Conservation (phyloP, 306 rosid species). For the Prunus mume region DNA sequence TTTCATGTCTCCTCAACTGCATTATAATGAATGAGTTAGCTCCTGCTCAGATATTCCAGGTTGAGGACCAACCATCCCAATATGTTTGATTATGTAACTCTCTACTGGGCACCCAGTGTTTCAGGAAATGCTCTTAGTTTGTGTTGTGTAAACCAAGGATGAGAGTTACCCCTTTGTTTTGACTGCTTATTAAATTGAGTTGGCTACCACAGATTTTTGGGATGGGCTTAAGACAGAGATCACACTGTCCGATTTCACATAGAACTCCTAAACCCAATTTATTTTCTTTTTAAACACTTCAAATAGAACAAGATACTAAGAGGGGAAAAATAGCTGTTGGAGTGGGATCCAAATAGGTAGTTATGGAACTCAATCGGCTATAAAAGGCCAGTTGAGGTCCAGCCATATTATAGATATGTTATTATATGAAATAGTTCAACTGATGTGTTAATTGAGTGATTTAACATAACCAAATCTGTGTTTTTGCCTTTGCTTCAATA, state of each 20-base stretch:
- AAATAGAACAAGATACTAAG: not conserved
- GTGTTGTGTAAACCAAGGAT: not conserved
- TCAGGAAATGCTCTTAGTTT: not conserved
- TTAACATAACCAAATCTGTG: not conserved
- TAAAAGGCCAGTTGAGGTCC: not conserved
- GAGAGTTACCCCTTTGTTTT: not conserved
- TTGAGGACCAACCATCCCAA: too few relatives aligned
- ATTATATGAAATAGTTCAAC: not conserved
- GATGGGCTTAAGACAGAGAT: not conserved
- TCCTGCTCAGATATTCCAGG: too few relatives aligned
- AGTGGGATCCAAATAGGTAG: not conserved
- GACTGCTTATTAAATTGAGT: not conserved
- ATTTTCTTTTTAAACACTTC: not conserved
- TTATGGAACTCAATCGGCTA: not conserved
- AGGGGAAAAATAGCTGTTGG: not conserved
- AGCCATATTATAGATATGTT: not conserved
- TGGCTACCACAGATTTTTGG: not conserved
- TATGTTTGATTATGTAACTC: too few relatives aligned
- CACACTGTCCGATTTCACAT: not conserved
- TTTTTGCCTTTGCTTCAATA: too few relatives aligned
- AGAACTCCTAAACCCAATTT: not conserved
- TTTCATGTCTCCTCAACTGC: too few relatives aligned
- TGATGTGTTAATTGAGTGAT: not conserved
- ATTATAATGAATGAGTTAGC: too few relatives aligned
- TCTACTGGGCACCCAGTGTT: too few relatives aligned